These are phyloP conservation scores for Fusarium marasasianum DNA, from an alignment of 2,329 filamentous ascomycete genomes.

Conservation along the genomic window DNA sequence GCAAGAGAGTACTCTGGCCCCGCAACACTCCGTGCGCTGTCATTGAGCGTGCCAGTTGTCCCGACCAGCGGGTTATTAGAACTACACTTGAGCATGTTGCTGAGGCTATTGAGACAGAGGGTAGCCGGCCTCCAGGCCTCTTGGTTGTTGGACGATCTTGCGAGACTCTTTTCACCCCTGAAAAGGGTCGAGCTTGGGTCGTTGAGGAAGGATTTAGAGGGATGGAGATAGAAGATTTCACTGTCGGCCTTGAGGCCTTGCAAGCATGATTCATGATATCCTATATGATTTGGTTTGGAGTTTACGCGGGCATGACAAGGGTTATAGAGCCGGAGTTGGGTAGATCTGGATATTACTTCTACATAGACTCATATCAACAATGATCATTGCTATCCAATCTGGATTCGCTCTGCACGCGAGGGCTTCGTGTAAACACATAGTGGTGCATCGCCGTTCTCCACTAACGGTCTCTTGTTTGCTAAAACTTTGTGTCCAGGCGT, in stretches of 20 bases:
- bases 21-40: slow-evolving; percentile 86
- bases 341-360: slow-evolving; percentile 6
- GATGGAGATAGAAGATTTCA: slow-evolving; percentile 63
- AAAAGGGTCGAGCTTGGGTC: slow-evolving; percentile 73
- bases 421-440: not conserved
- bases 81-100: slow-evolving; percentile 84
- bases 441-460: not conserved
- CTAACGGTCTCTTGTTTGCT: not conserved
- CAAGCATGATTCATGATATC: slow-evolving; percentile 18
- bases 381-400: not conserved
- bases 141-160: slow-evolving; percentile 88
- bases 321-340: slow-evolving; percentile 32
- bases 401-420: not conserved
- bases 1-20: slow-evolving; percentile 69
- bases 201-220: slow-evolving; percentile 89
- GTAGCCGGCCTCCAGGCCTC: slow-evolving; percentile 87
- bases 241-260: slow-evolving; percentile 35
- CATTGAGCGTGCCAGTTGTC: slow-evolving; percentile 91
- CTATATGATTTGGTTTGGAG: not conserved
- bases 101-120: slow-evolving; percentile 86
- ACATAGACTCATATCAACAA: not conserved
- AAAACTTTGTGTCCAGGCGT: not conserved
- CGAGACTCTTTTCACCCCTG: slow-evolving; percentile 72
- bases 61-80: slow-evolving; percentile 91
- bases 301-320: slow-evolving; percentile 25